Evolutionary conservation across 805 yeast species (phyloP).

Genomic region (Komagataella pseudopastoris): DNA sequence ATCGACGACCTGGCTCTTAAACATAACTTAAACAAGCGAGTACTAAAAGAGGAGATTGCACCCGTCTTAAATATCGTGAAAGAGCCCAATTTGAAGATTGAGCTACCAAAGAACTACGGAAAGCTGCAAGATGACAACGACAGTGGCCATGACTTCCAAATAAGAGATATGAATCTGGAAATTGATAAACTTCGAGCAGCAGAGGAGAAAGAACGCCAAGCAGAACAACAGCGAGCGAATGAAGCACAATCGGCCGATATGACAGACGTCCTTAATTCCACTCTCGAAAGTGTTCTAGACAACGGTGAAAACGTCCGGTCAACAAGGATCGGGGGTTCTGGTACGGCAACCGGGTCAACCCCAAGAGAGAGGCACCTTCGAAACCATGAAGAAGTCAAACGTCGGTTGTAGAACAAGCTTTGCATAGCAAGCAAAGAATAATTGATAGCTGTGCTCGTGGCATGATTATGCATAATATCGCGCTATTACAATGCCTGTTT

Average conservation of each 20-base stretch:
- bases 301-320: slow-evolving; percentile 1
- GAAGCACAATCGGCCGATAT: neutral
- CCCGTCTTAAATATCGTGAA: neutral
- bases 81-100: neutral
- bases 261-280: neutral
- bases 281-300: slow-evolving; percentile 1
- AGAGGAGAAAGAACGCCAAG: neutral
- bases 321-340: neutral
- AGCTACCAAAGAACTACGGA: neutral
- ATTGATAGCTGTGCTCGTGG: neutral
- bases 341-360: neutral
- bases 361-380: neutral
- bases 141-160: neutral
- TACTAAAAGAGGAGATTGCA: neutral
- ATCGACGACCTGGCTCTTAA: neutral
- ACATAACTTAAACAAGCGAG: neutral
- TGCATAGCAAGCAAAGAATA: neutral
- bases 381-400: neutral
- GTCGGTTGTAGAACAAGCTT: neutral
- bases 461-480: neutral
- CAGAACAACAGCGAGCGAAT: neutral
- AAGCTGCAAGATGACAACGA: neutral
- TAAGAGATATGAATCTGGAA: neutral
- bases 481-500: neutral
- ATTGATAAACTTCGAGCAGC: neutral